A percentile compares a stretch with the other conserved stretches of the same genome.
Evolutionary conservation across 2,329 filamentous ascomycete species (phyloP).

Genomic region (Aphanoascus verrucosus): DNA sequence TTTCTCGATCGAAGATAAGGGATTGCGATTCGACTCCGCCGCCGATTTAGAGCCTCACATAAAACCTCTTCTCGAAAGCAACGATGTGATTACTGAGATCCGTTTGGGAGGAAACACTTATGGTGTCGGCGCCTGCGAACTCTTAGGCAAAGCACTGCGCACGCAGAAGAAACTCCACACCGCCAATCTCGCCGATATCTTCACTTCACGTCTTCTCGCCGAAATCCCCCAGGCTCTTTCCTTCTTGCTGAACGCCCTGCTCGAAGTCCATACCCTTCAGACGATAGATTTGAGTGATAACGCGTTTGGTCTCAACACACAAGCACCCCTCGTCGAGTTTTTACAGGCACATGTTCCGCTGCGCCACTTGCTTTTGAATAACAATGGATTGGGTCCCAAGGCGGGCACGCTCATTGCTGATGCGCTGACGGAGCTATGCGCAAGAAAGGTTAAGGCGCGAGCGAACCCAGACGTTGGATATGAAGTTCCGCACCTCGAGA

Average conservation of each 20-base stretch:
- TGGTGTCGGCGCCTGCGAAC: conserved; percentile 76
- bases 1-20: conserved; percentile 86
- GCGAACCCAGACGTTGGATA: conserved; percentile 52
- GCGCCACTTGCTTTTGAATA: conserved; percentile 91
- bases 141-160: conserved; percentile 69
- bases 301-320: conserved; percentile 90
- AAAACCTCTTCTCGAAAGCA: conserved; percentile 57
- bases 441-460: conserved; percentile 65
- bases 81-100: conserved; percentile 67
- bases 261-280: conserved; percentile 74
- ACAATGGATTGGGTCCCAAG: conserved; percentile 90
- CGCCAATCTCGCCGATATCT: conserved; percentile 93
- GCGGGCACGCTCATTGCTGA: conserved; percentile 84
- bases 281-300: conserved; percentile 97
- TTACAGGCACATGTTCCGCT: conserved; percentile 78
- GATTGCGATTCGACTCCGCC: conserved; percentile 82
- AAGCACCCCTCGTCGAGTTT: conserved; percentile 86
- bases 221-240: conserved; percentile 89
- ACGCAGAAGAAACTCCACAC: conserved; percentile 72
- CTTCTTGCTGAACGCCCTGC: conserved; percentile 70
- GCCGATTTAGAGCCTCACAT: conserved; percentile 80
- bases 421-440: conserved; percentile 70
- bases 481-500: conserved; percentile 74
- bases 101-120: conserved; percentile 83
- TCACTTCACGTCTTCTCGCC: conserved; percentile 82